Percentiles rank a stretch among this genome's conserved stretches.
Conservation (phyloP, 2,329 filamentous ascomycete genomes). For the Blastomyces emzantsi region DNA sequence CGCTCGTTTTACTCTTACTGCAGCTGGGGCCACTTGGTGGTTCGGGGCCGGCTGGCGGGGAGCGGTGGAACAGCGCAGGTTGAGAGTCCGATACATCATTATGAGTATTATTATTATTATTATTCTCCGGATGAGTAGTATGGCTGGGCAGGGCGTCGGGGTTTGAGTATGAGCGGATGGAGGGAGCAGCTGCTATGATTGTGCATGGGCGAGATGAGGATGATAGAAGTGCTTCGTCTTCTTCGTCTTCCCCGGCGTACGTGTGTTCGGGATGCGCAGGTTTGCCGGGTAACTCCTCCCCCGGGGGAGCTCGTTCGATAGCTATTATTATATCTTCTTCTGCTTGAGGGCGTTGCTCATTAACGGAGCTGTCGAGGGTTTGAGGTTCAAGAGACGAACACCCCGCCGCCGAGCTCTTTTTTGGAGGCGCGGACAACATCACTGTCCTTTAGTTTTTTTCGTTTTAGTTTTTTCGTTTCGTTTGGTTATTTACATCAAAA, state of each 20-base stretch:
- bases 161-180: background rate
- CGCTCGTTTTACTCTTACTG: background rate
- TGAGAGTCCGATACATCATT: background rate
- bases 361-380: background rate
- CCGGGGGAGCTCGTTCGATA: background rate
- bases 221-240: background rate
- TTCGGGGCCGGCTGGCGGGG: background rate
- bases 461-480: background rate
- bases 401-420: background rate
- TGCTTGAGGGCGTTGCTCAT: background rate
- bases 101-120: background rate
- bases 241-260: background rate
- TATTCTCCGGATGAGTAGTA: background rate
- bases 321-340: background rate
- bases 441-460: too few relatives aligned
- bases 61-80: background rate
- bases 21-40: background rate
- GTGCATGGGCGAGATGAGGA: background rate
- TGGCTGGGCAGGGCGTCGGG: background rate
- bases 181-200: background rate
- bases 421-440: background rate
- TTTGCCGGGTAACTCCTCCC: background rate
- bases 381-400: background rate
- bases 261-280: background rate
- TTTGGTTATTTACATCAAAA: background rate